Conservation (phyloP, 2,329 filamentous ascomycete species). For the Curvularia spicifera region DNA sequence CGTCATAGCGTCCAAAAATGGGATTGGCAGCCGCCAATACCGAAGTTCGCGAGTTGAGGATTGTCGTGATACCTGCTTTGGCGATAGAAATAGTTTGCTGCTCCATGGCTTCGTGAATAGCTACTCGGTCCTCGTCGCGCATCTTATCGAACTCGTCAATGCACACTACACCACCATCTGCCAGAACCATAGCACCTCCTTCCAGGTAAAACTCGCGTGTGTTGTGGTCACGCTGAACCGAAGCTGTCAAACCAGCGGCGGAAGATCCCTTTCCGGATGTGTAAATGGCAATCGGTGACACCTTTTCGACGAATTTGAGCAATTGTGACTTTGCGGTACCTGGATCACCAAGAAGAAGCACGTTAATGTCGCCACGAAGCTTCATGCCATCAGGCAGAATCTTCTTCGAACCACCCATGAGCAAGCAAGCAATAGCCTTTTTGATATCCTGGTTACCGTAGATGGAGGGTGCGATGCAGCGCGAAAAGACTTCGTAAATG, state of each 20-base stretch:
- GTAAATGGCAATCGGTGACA: slow-evolving; percentile 95
- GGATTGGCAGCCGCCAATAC: slow-evolving; percentile 96
- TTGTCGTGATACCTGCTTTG: slow-evolving; percentile 97
- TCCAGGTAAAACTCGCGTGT: slow-evolving; percentile 98
- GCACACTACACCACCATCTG: slow-evolving; percentile 94
- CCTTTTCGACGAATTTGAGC: slow-evolving; percentile 96
- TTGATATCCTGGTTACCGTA: slow-evolving; percentile 97
- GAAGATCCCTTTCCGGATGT: slow-evolving; percentile 98
- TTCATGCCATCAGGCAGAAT: slow-evolving; percentile 98
- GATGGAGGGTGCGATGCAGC: slow-evolving; percentile 95
- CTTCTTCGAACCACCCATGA: slow-evolving; percentile 96
- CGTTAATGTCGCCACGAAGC: slow-evolving; percentile 96
- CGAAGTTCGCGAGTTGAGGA: slow-evolving; percentile 92
- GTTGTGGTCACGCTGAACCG: slow-evolving; percentile 88
- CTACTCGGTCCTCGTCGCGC: slow-evolving; percentile 95
- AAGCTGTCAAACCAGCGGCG: slow-evolving; percentile 94
- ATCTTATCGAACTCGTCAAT: slow-evolving; percentile 99
- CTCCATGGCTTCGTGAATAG: slow-evolving; percentile 99
- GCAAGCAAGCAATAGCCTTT: slow-evolving; percentile 91
- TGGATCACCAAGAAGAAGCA: slow-evolving; percentile 92
- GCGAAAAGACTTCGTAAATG: slow-evolving; percentile 87
- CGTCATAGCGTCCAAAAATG: slow-evolving; percentile 96
- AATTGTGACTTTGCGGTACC: slow-evolving; percentile 98
- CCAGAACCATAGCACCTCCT: slow-evolving; percentile 97
- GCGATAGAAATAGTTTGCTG: slow-evolving; percentile 99